These are phyloP conservation scores for Glycyrrhiza uralensis DNA, from an alignment of 306 rosid species.

Conservation along the genomic window DNA sequence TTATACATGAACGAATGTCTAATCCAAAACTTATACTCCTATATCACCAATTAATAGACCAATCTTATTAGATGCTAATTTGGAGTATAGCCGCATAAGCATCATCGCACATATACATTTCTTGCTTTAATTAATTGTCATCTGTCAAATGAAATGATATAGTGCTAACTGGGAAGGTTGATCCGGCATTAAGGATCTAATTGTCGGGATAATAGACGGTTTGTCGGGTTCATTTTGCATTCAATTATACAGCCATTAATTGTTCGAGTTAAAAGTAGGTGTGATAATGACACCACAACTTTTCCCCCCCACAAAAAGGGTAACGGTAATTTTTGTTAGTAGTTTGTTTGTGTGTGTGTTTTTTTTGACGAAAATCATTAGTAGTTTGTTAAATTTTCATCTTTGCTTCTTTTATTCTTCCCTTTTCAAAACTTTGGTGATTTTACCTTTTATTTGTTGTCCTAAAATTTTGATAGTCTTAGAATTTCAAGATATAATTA, in stretches of 20 bases:
- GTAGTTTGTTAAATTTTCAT: background rate
- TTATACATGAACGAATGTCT: background rate
- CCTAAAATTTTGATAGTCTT: no score
- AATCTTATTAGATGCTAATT: constrained; percentile 21
- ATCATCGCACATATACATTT: no score
- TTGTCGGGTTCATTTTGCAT: constrained; percentile 8
- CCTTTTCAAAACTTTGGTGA: no score
- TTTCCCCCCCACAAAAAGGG: background rate
- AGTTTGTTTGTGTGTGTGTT: background rate
- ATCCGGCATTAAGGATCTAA: constrained; percentile 26
- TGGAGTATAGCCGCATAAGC: background rate
- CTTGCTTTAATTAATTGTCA: background rate
- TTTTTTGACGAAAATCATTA: no score
- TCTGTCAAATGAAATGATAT: no score
- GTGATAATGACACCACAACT: background rate
- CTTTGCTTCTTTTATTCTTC: no score
- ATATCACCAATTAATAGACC: background rate
- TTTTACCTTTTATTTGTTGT: no score
- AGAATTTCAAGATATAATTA: no score
- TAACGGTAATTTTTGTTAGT: background rate
- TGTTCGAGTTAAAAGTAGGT: background rate
- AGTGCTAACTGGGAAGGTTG: background rate
- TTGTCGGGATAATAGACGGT: constrained; percentile 9
- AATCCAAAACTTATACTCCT: background rate
- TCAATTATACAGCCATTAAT: background rate